These are phyloP conservation scores for Colletotrichum sp. DNA, from an alignment of 2,329 filamentous ascomycete species.

Conservation along the genomic window DNA sequence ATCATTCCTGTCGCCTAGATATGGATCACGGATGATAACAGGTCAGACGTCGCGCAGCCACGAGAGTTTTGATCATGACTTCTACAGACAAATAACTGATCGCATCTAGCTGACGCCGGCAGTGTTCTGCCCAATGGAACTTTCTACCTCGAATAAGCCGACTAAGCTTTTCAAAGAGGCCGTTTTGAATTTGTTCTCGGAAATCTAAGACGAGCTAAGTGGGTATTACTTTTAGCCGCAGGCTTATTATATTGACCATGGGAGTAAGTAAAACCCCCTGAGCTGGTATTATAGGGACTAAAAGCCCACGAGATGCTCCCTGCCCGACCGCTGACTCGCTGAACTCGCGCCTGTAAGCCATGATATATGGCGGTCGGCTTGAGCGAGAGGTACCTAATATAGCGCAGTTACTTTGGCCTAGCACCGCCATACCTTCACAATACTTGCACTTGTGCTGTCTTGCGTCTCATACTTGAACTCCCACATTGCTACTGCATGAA, in stretches of 20 bases:
- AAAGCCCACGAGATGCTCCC: neutral
- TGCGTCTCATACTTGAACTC: neutral
- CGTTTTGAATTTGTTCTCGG: neutral
- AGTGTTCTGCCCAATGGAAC: neutral
- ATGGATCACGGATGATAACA: fast-evolving
- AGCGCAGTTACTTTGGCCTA: neutral
- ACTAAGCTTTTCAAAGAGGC: neutral
- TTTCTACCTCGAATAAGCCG: neutral
- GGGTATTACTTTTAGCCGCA: neutral
- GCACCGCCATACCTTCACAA: neutral
- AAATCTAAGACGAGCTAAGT: neutral
- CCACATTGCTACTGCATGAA: neutral
- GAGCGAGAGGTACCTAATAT: neutral
- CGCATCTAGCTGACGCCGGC: neutral
- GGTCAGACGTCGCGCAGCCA: neutral
- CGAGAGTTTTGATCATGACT: neutral
- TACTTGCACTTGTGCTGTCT: neutral
- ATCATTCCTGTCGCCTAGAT: fast-evolving
- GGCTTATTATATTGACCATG: neutral
- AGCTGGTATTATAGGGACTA: neutral
- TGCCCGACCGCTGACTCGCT: neutral
- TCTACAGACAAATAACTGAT: neutral
- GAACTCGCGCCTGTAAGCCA: neutral
- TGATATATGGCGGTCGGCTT: neutral
- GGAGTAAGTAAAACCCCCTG: neutral